phyloP scores from a whole-genome alignment of 352 stramenopile species.

The Phytophthora europaea region DNA sequence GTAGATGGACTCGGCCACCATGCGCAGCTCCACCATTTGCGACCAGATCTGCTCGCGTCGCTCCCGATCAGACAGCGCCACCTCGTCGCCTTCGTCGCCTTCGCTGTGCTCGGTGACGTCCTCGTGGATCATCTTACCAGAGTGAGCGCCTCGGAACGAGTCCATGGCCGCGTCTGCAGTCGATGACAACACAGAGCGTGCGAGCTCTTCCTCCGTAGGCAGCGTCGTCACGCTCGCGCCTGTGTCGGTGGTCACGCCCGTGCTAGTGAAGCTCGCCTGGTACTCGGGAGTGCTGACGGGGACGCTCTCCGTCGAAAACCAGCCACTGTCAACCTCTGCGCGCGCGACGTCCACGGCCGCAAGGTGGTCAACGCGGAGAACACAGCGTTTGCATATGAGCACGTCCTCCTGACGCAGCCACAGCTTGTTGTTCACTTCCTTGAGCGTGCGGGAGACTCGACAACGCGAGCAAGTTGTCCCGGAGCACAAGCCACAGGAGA shows the following conservation, averaged over 20 bases:
- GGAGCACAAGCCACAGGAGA: slow-evolving; percentile 31
- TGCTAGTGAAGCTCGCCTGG: slow-evolving; percentile 21
- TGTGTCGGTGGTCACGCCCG: slow-evolving; percentile 34
- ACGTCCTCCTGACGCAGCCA: slow-evolving; percentile 43
- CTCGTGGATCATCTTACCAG: background rate
- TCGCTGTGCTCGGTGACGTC: slow-evolving; percentile 9
- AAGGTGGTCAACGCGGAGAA: slow-evolving; percentile 36
- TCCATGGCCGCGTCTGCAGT: slow-evolving; percentile 35
- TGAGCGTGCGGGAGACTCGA: slow-evolving; percentile 36
- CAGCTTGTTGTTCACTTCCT: slow-evolving; percentile 36
- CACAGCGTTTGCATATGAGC: slow-evolving; percentile 41
- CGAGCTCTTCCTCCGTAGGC: slow-evolving; percentile 24
- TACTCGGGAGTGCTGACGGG: background rate
- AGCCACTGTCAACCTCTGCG: slow-evolving; percentile 28
- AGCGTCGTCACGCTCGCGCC: slow-evolving; percentile 26
- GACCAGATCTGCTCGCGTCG: slow-evolving; percentile 47
- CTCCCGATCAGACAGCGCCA: slow-evolving; percentile 30
- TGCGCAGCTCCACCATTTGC: slow-evolving; percentile 60
- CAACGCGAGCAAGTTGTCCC: slow-evolving; percentile 37
- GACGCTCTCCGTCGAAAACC: slow-evolving; percentile 12
- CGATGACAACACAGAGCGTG: slow-evolving; percentile 34
- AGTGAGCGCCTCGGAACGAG: slow-evolving; percentile 33
- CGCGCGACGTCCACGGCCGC: slow-evolving; percentile 37
- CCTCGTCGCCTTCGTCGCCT: slow-evolving; percentile 5
- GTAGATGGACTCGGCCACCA: slow-evolving; percentile 60